phyloP scores from a whole-genome alignment of 139 green algal species.

The Desmodesmus armatus region DNA sequence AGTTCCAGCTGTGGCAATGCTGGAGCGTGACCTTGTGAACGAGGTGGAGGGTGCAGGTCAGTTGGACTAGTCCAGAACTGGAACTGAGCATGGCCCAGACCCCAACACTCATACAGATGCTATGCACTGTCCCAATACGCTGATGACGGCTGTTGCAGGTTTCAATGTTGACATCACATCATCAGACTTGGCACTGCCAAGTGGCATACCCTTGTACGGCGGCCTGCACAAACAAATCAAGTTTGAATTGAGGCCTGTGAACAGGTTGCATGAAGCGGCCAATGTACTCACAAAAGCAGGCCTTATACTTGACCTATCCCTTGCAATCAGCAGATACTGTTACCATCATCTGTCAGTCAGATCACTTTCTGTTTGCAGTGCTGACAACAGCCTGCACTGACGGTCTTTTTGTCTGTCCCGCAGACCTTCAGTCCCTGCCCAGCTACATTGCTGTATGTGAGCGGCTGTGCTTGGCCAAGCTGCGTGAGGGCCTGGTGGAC shows the following conservation, averaged over 20 bases:
- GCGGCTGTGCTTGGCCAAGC: conserved; percentile 8
- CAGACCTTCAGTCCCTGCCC: not conserved
- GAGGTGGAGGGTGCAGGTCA: not conserved
- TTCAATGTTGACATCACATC: not conserved
- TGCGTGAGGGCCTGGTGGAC: conserved; percentile 12
- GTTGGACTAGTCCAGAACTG: not conserved
- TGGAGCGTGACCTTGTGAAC: conserved; percentile 31
- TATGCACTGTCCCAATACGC: too few relatives aligned
- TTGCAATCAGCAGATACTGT: too few relatives aligned
- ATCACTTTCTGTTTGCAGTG: too few relatives aligned
- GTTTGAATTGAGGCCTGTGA: too few relatives aligned
- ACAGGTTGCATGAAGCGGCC: too few relatives aligned
- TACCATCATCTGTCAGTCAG: too few relatives aligned
- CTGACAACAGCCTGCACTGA: not conserved
- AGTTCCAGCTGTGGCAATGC: conserved; percentile 28
- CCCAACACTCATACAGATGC: not conserved
- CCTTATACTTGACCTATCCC: not conserved
- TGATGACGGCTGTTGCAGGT: not conserved
- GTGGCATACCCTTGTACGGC: not conserved
- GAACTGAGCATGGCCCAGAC: not conserved
- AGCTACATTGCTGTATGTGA: conserved; percentile 30
- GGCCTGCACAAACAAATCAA: not conserved
- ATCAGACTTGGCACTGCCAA: not conserved
- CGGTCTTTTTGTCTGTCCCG: not conserved
- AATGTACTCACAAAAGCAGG: not conserved